Evolutionary conservation across 805 yeast species (phyloP).

Genomic region (Candida oleophila): DNA sequence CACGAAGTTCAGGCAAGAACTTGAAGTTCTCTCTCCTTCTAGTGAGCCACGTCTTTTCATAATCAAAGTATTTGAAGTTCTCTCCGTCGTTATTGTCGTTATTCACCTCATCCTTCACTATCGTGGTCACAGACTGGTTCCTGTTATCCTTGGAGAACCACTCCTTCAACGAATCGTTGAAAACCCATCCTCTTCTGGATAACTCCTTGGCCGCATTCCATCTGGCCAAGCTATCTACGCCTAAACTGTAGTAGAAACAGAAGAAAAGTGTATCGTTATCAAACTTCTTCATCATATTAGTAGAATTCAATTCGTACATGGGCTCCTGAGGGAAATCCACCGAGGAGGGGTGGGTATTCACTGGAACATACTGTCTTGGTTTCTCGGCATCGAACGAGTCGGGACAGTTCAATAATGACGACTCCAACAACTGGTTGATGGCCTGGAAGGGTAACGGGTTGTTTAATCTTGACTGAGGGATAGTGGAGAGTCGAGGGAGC

Average conservation of each 20-base stretch:
- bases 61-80: conserved; percentile 81
- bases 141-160: conserved; percentile 75
- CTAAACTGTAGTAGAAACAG: conserved; percentile 79
- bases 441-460: conserved; percentile 54
- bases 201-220: conserved; percentile 77
- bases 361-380: conserved; percentile 75
- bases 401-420: conserved; percentile 84
- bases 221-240: conserved; percentile 31
- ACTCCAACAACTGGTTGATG: conserved; percentile 62
- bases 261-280: conserved; percentile 88
- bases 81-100: conserved; percentile 37
- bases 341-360: conserved; percentile 85
- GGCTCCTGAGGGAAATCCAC: conserved; percentile 89
- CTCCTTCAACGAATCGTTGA: conserved; percentile 67
- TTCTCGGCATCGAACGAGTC: conserved; percentile 89
- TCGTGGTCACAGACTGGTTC: conserved; percentile 16
- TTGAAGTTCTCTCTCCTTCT: conserved; percentile 42
- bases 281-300: conserved; percentile 62
- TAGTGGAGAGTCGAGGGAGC: conserved; percentile 21
- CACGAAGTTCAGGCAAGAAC: conserved; percentile 30
- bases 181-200: conserved; percentile 75
- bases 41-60: conserved; percentile 57
- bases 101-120: conserved; percentile 13
- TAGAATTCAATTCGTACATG: conserved; percentile 61
- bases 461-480: conserved; percentile 42